Evolutionary conservation across 345 rosid species (phyloP).

Genomic region (Pistacia integerrima): DNA sequence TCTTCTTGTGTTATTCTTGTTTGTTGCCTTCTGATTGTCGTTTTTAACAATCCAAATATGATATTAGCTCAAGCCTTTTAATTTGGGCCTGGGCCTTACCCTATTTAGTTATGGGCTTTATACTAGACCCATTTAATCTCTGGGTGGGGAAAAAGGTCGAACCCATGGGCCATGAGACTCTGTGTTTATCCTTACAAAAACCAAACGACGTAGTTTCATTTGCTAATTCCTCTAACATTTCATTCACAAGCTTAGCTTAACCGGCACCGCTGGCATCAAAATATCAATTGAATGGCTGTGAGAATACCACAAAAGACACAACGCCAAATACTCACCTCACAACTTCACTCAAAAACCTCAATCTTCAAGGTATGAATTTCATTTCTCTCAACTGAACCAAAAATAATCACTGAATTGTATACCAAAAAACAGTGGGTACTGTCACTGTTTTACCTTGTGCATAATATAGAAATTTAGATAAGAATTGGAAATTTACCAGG

Average conservation of each 20-base stretch:
- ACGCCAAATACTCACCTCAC: not conserved
- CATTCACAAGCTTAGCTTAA: not conserved
- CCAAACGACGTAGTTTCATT: too few species aligned
- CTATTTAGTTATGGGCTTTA: not conserved
- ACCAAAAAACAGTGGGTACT: not conserved
- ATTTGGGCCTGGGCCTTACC: not conserved
- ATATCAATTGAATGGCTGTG: conserved; percentile 36
- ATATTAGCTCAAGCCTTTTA: too few species aligned
- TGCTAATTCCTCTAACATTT: not conserved
- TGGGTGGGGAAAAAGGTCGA: too few species aligned
- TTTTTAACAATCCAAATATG: not conserved
- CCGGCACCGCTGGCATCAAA: not conserved
- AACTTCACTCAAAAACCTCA: not conserved
- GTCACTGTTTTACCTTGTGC: not conserved
- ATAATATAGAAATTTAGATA: not conserved
- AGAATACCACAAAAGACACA: conserved; percentile 18
- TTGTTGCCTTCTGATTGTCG: not conserved
- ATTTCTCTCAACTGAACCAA: conserved; percentile 1
- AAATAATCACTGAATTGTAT: not conserved
- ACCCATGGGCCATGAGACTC: not conserved
- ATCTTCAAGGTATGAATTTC: conserved; percentile 18
- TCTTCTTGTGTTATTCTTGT: not conserved
- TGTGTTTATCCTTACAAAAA: too few species aligned
- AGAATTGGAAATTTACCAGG: conserved; percentile 10
- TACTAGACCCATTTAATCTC: too few species aligned